Evolutionary conservation across 495 filamentous ascomycete species (phyloP).

Genomic region (Opeltia flavorubescens): DNA sequence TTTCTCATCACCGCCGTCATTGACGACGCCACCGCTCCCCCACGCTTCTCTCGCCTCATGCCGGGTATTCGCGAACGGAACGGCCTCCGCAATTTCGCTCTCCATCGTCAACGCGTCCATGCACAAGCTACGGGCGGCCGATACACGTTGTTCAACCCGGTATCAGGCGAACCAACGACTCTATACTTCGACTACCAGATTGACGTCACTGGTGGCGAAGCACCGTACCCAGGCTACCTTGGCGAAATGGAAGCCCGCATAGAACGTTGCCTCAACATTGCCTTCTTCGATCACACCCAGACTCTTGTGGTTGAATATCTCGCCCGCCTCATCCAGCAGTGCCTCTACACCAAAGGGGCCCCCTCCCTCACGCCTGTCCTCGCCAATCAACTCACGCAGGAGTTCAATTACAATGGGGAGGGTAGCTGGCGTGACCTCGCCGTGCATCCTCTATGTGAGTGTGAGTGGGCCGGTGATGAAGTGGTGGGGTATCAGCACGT

Average conservation of each 20-base stretch:
- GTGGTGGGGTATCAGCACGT: neutral
- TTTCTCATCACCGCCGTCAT: slow-evolving; percentile 1
- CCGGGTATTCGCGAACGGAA: slow-evolving; percentile 8
- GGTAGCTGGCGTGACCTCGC: neutral
- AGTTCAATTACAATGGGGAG: slow-evolving; percentile 7
- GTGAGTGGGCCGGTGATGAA: slow-evolving; percentile 9
- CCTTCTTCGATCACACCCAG: slow-evolving; percentile 7
- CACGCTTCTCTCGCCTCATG: neutral
- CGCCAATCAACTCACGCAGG: slow-evolving; percentile 6
- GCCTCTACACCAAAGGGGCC: neutral
- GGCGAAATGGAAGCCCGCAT: slow-evolving; percentile 11
- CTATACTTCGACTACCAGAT: slow-evolving; percentile 7
- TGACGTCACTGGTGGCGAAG: neutral
- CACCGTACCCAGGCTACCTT: neutral
- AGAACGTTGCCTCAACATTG: slow-evolving; percentile 12
- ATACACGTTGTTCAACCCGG: slow-evolving; percentile 9
- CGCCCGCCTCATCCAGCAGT: slow-evolving; percentile 8
- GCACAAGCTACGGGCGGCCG: slow-evolving; percentile 1
- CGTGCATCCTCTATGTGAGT: slow-evolving; percentile 3
- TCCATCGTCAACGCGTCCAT: slow-evolving; percentile 6
- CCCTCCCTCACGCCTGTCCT: neutral
- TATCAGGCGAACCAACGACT: neutral
- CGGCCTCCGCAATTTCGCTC: slow-evolving; percentile 2
- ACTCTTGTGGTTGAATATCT: slow-evolving; percentile 8
- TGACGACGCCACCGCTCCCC: slow-evolving; percentile 7